phyloP scores from a whole-genome alignment of 768 basidiomycete species.

The Kwoniella dejecticola region DNA sequence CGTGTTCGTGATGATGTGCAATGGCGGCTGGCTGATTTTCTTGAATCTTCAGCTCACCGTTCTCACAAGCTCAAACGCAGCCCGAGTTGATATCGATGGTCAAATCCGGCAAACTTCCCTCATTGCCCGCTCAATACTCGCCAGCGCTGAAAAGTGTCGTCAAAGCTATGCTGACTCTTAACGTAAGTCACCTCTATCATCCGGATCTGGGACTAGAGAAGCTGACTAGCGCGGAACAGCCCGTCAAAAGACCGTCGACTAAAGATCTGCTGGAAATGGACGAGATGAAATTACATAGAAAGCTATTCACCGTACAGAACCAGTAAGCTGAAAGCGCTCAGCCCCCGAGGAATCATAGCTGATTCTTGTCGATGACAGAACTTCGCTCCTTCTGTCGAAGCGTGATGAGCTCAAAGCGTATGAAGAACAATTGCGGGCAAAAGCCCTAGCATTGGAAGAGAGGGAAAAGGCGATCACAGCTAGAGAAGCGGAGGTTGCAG shows the following conservation, averaged over 20 bases:
- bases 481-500: slow-evolving; percentile 24
- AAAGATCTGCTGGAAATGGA: slow-evolving; percentile 48
- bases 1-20: not conserved
- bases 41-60: slow-evolving; percentile 48
- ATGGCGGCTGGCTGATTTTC: not conserved
- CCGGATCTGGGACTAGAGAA: not conserved
- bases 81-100: slow-evolving; percentile 51
- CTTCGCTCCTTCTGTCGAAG: slow-evolving; percentile 33
- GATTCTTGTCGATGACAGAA: slow-evolving; percentile 21
- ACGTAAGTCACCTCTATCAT: slow-evolving; percentile 30
- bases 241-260: slow-evolving; percentile 49
- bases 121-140: slow-evolving; percentile 47
- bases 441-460: slow-evolving; percentile 29
- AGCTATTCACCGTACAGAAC: slow-evolving; percentile 50
- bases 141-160: slow-evolving; percentile 44
- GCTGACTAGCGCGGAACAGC: slow-evolving; percentile 28
- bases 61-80: slow-evolving; percentile 51
- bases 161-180: slow-evolving; percentile 49
- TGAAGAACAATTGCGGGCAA: slow-evolving; percentile 29
- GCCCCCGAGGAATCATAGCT: not conserved
- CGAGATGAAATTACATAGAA: slow-evolving; percentile 52
- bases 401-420: slow-evolving; percentile 34
- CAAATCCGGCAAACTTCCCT: slow-evolving; percentile 47
- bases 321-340: slow-evolving; percentile 30
- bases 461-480: slow-evolving; percentile 33